These are phyloP conservation scores for Balansia obtecta DNA, from an alignment of 2,329 filamentous ascomycete species.

Conservation along the genomic window DNA sequence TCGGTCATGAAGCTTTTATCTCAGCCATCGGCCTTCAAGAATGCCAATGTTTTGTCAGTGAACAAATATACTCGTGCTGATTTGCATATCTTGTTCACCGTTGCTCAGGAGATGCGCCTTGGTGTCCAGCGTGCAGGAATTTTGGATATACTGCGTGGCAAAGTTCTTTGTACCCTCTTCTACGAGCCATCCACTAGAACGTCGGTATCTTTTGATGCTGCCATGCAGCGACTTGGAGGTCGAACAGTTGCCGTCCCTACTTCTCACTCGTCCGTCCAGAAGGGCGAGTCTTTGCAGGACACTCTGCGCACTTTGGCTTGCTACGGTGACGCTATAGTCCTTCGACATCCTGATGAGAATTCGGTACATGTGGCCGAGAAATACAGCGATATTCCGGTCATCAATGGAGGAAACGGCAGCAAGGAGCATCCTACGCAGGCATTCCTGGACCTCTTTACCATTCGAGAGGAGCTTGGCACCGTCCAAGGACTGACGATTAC, in stretches of 20 bases:
- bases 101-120: conserved; percentile 94
- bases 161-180: conserved; percentile 85
- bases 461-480: conserved; percentile 91
- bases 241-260: conserved; percentile 74
- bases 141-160: conserved; percentile 73
- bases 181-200: conserved; percentile 96
- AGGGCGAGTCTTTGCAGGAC: conserved; percentile 89
- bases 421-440: conserved; percentile 96
- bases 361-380: conserved; percentile 75
- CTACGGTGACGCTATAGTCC: conserved; percentile 91
- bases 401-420: conserved; percentile 94
- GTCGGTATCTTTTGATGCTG: conserved; percentile 89
- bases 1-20: conserved; percentile 62
- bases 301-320: conserved; percentile 87
- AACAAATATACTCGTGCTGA: conserved; percentile 80
- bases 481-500: conserved; percentile 94
- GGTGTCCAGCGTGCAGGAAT: conserved; percentile 88
- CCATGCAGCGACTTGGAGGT: conserved; percentile 95
- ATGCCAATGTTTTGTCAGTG: conserved; percentile 82
- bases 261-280: conserved; percentile 75
- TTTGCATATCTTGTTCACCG: conserved; percentile 85
- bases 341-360: conserved; percentile 77
- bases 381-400: conserved; percentile 80
- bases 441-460: conserved; percentile 95
- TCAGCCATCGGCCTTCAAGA: conserved; percentile 70